A percentile compares a stretch with the other conserved stretches of the same genome.
phyloP scores from a whole-genome alignment of 225 moss, liverwort and hornwort genomes.

The Thuidium tamariscinum region DNA sequence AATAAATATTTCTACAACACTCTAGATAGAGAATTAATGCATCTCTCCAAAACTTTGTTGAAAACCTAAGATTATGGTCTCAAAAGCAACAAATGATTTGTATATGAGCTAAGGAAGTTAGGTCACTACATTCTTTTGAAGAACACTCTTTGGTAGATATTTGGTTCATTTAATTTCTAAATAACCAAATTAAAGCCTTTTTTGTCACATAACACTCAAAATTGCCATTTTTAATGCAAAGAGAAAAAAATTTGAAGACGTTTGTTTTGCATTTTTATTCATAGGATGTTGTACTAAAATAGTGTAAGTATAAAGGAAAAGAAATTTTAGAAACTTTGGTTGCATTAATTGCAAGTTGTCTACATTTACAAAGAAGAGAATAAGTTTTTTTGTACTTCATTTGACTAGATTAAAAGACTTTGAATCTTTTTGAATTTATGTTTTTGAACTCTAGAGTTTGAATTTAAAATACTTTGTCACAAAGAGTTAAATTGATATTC shows the following conservation, averaged over 20 bases:
- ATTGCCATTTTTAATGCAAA: not conserved
- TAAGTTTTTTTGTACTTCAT: not conserved
- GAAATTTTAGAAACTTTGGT: not conserved
- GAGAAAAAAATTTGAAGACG: not conserved
- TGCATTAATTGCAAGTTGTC: not conserved
- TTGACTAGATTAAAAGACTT: not conserved
- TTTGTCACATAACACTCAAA: not conserved
- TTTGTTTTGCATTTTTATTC: not conserved
- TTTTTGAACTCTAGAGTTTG: not conserved
- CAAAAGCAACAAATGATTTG: not conserved
- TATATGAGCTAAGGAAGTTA: accelerated
- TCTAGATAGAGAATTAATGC: not conserved
- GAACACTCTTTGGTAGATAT: not conserved
- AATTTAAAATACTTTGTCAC: not conserved
- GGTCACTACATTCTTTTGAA: accelerated
- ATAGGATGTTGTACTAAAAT: not conserved
- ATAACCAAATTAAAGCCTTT: accelerated
- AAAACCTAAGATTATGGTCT: not conserved
- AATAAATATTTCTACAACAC: not conserved
- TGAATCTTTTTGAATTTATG: not conserved
- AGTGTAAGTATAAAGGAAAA: not conserved
- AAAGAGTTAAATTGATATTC: not conserved
- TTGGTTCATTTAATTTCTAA: not conserved
- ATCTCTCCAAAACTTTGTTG: not conserved
- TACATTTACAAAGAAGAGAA: not conserved